These are phyloP conservation scores for Eimeria maxima DNA, from an alignment of 169 alveolate species.

Conservation along the genomic window DNA sequence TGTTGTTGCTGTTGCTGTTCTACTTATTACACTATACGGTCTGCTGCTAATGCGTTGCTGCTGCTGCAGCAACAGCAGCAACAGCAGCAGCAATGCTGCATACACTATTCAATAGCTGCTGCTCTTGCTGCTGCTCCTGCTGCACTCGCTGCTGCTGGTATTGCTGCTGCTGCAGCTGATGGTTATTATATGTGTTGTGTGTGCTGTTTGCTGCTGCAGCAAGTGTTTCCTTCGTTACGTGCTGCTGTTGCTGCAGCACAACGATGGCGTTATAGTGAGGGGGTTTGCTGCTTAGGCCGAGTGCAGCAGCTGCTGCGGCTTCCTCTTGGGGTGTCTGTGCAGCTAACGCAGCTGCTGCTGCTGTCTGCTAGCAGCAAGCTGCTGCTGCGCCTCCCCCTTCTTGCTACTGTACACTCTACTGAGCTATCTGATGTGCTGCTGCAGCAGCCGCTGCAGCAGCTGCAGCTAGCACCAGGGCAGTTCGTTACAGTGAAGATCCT, in stretches of 20 bases:
- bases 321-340: not conserved
- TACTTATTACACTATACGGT: not conserved
- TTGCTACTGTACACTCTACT: too few species aligned
- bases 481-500: too few species aligned
- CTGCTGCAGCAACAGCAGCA: not conserved
- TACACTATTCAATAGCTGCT: not conserved
- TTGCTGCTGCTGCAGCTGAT: not conserved
- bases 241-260: slow-evolving; percentile 35
- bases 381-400: too few species aligned
- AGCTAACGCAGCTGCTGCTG: slow-evolving; percentile 16
- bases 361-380: not conserved
- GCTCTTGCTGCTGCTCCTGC: not conserved
- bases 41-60: not conserved
- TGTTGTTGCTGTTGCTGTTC: not conserved
- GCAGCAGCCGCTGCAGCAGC: too few species aligned
- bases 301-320: slow-evolving; percentile 74
- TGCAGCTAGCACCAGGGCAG: too few species aligned
- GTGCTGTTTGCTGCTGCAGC: too few species aligned
- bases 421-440: too few species aligned
- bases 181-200: not conserved
- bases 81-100: too few species aligned
- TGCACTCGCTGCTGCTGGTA: not conserved
- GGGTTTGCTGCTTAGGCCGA: slow-evolving; percentile 46
- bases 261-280: slow-evolving; percentile 4
- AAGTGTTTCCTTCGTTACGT: not conserved